These are phyloP conservation scores for Skeletonema tropicum DNA, from an alignment of 108 stramenopile species.

Conservation along the genomic window DNA sequence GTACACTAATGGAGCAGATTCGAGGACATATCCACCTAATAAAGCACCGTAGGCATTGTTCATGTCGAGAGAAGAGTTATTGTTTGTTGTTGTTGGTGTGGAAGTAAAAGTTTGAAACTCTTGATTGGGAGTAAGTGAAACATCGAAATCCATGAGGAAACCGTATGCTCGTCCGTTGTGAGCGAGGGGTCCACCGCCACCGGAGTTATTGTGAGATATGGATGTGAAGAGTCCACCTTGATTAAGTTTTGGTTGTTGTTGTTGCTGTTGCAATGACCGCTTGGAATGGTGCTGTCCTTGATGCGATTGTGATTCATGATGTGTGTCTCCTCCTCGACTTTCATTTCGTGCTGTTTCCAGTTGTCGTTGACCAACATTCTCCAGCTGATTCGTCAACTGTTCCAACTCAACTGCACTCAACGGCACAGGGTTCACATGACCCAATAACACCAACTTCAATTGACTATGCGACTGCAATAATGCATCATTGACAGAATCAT, in stretches of 20 bases:
- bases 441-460: constrained; percentile 40
- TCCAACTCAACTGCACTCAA: constrained; percentile 23
- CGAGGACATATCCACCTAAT: constrained; percentile 37
- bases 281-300: not conserved
- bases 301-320: too few species aligned
- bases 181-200: constrained; percentile 6
- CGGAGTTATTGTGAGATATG: constrained; percentile 9
- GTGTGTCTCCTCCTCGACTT: too few species aligned
- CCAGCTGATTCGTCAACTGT: not conserved
- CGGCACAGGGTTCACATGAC: constrained; percentile 45
- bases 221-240: constrained; percentile 42
- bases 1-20: constrained; percentile 43
- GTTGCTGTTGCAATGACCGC: not conserved
- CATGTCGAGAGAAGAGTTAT: constrained; percentile 1
- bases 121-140: constrained; percentile 15
- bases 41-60: constrained; percentile 35
- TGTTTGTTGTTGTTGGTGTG: not conserved
- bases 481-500: constrained; percentile 21
- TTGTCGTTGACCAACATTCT: not conserved
- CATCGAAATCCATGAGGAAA: constrained; percentile 39
- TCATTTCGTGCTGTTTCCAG: not conserved
- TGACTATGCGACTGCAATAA: constrained; percentile 21
- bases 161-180: constrained; percentile 39
- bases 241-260: constrained; percentile 10
- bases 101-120: not conserved